These are phyloP conservation scores for Austroboletus olivaceoglutinosus DNA, from an alignment of 1,284 basidiomycete genomes.

Conservation along the genomic window DNA sequence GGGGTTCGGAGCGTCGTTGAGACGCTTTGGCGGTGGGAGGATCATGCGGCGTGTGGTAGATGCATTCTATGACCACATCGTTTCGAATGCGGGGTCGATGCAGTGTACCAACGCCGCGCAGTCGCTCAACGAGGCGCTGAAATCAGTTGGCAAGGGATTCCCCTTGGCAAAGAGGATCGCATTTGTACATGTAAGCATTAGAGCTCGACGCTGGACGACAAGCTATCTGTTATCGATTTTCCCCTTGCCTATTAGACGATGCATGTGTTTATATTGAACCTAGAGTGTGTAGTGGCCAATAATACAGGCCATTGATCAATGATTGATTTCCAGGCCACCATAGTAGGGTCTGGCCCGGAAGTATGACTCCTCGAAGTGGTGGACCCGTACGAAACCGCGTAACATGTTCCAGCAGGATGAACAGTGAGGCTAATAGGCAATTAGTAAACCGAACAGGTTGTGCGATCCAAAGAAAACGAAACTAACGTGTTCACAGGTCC, in stretches of 20 bases:
- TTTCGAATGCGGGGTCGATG: constrained; percentile 10
- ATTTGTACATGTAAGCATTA: constrained; percentile 31
- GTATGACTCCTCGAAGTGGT: constrained; percentile 91
- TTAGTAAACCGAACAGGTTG: background rate
- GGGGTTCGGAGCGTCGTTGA: constrained; percentile 24
- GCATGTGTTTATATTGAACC: too few species aligned
- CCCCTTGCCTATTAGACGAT: background rate
- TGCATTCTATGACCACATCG: constrained; percentile 22
- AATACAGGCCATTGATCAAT: constrained; percentile 18
- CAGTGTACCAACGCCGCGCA: constrained; percentile 17
- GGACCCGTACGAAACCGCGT: constrained; percentile 90
- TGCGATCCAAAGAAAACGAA: background rate
- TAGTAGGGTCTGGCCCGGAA: constrained; percentile 90
- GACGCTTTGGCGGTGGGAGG: constrained; percentile 22
- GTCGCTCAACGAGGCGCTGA: constrained; percentile 18
- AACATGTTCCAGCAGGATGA: constrained; percentile 85
- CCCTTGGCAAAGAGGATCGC: constrained; percentile 24
- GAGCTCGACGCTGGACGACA: background rate
- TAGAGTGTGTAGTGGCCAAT: background rate
- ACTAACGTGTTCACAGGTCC: constrained; percentile 96
- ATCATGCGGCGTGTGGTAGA: constrained; percentile 14
- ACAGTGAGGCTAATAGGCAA: constrained; percentile 70
- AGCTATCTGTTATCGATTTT: background rate
- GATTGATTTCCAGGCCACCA: constrained; percentile 77
- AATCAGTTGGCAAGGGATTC: constrained; percentile 9